Evolutionary conservation across 331 rosid genomes (phyloP), one percentile per base, ranked within the genome.

Genomic region (Arachis monticola): DNA sequence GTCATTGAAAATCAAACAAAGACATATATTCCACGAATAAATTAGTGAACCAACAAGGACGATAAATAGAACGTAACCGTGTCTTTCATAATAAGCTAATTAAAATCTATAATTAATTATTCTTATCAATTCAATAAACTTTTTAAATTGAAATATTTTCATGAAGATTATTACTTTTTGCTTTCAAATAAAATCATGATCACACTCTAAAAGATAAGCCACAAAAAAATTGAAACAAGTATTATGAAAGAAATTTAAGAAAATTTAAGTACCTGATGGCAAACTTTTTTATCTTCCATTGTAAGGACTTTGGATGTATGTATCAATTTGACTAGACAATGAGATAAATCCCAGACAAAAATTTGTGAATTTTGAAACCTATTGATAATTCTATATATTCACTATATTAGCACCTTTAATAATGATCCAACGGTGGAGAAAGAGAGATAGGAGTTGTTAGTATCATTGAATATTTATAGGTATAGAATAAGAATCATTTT

Each of bases 1-100:
- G 10, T 6, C 8, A 55, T 7, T 14, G 60, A 0, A 83, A 79
- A n/a, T 84, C 87, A 7, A 72, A 9, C 10, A 55, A 14, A 5
- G 30, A 14, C 8, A 7, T 3, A 55, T 52, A 12, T 52, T 12
- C 0, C 5, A n/a, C 2, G 58, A 14, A 55, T 55, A 52, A 11
- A 52, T n/a, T 11, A 52, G 58, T 52, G n/a, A 50, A 13, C 60
- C 31, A 13, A 55, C 60, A 55, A 1, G 2, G 60, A 55, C 1
- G 7, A 52, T n/a, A 22, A 22, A 22, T 22, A 22, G 27, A 22
- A 22, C 27, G 27, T 22, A 22, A 22, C 5, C 17, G 10, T 3
- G 7, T 55, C 60, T 52, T 5, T 4, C 2, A 55, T 13, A 22
- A 22, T 22, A 55, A 55, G 32, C 60, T 13, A 14, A 27, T 27